Percentiles rank a stretch among this genome's conserved stretches.
phyloP scores from a whole-genome alignment of 2,329 filamentous ascomycete genomes.

The Ophiostoma montium region DNA sequence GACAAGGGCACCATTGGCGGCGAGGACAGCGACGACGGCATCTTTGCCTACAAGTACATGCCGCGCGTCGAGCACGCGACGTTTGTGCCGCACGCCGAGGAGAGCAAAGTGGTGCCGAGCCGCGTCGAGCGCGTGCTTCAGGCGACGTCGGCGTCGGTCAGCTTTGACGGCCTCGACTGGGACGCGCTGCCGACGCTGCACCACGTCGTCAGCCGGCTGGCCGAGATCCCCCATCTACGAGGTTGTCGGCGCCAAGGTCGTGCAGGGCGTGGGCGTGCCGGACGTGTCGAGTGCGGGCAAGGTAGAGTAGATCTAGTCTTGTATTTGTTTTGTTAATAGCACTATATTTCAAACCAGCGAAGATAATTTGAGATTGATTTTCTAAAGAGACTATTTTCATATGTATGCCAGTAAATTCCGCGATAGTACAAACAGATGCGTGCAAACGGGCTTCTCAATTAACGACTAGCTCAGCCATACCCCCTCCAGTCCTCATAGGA shows the following conservation, averaged over 20 bases:
- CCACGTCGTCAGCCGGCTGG: slow-evolving; percentile 36
- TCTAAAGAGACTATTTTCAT: too few species aligned
- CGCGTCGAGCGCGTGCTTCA: slow-evolving; percentile 21
- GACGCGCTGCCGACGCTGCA: slow-evolving; percentile 44
- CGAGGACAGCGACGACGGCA: slow-evolving; percentile 31
- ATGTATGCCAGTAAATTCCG: too few species aligned
- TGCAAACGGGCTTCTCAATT: too few species aligned
- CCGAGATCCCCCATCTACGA: slow-evolving; percentile 43
- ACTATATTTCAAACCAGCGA: too few species aligned
- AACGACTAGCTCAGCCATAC: too few species aligned
- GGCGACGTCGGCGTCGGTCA: slow-evolving; percentile 28
- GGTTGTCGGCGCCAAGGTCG: slow-evolving; percentile 39
- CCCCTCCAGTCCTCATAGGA: too few species aligned
- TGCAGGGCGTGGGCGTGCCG: slow-evolving; percentile 36
- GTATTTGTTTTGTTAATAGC: background rate
- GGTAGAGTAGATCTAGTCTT: background rate
- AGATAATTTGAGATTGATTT: too few species aligned
- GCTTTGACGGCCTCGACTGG: slow-evolving; percentile 36
- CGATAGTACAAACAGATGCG: too few species aligned
- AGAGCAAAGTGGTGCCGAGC: slow-evolving; percentile 19
- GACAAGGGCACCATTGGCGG: slow-evolving; percentile 13
- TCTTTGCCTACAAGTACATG: slow-evolving; percentile 43
- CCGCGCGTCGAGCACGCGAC: slow-evolving; percentile 39
- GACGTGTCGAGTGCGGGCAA: slow-evolving; percentile 22
- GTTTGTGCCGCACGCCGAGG: slow-evolving; percentile 23